Percentiles rank a stretch among this genome's conserved stretches.
These are phyloP conservation scores for Chaetomium globosum DNA, from an alignment of 2,329 filamentous ascomycete species.

Conservation along the genomic window DNA sequence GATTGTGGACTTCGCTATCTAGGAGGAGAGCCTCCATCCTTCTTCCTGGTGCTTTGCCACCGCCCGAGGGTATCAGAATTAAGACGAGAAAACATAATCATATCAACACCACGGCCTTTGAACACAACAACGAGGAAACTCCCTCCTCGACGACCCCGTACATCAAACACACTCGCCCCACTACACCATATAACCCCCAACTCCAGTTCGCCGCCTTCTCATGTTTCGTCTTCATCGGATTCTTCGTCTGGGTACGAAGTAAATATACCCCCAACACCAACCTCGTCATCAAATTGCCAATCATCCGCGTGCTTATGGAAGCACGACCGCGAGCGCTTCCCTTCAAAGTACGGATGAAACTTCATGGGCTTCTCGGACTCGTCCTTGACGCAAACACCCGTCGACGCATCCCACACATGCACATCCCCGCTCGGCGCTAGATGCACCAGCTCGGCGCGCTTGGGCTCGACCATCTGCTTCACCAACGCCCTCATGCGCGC, in stretches of 20 bases:
- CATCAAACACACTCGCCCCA: background rate
- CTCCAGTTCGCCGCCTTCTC: background rate
- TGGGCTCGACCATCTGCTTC: slow-evolving; percentile 20
- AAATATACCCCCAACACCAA: background rate
- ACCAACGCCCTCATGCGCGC: slow-evolving; percentile 19
- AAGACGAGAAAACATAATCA: background rate
- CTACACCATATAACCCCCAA: background rate
- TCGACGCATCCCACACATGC: slow-evolving; percentile 30
- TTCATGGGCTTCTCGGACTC: slow-evolving; percentile 15
- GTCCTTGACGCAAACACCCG: slow-evolving; percentile 24
- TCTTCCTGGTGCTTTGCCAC: background rate
- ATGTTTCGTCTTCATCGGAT: background rate
- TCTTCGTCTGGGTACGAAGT: background rate
- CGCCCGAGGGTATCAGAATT: background rate
- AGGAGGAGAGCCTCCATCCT: background rate
- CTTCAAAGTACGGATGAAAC: slow-evolving; percentile 9
- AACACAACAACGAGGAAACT: background rate
- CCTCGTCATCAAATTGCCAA: background rate
- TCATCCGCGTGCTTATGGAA: background rate
- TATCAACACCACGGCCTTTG: background rate
- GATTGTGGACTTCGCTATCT: background rate
- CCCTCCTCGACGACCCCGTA: background rate
- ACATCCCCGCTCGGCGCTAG: slow-evolving; percentile 29
- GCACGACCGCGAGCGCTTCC: background rate
- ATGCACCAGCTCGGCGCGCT: slow-evolving; percentile 30